phyloP scores from a whole-genome alignment of 192 early-diverging fungal species.

The Podila epigama region DNA sequence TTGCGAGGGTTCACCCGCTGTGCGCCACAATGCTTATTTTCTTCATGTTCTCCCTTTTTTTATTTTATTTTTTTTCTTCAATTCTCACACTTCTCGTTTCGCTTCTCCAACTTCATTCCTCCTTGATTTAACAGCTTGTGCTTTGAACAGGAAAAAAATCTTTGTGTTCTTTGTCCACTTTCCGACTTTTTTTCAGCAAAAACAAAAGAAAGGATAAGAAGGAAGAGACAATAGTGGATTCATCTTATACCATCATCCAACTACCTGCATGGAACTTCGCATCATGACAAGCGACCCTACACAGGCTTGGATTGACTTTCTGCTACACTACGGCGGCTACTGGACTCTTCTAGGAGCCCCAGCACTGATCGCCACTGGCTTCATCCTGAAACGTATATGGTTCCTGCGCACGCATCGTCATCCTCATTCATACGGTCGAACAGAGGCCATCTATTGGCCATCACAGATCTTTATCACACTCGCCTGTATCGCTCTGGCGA shows the following conservation, averaged over 20 bases:
- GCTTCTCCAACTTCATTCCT: too few relatives aligned
- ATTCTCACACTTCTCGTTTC: not conserved
- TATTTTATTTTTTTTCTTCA: not conserved
- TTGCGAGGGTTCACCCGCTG: too few relatives aligned
- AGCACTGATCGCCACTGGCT: not conserved
- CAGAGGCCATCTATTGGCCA: slow-evolving; percentile 11
- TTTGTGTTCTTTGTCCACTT: too few relatives aligned
- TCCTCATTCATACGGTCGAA: slow-evolving; percentile 13
- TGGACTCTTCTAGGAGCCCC: not conserved
- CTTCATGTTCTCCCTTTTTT: not conserved
- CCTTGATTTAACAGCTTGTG: too few relatives aligned
- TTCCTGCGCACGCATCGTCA: not conserved
- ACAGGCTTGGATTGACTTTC: slow-evolving; percentile 2
- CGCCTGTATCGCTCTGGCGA: not conserved
- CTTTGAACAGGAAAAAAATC: too few relatives aligned
- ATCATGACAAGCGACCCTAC: not conserved
- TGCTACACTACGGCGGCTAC: slow-evolving; percentile 6
- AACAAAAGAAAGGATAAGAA: too few relatives aligned
- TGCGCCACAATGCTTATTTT: too few relatives aligned
- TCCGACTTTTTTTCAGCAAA: too few relatives aligned
- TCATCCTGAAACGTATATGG: not conserved
- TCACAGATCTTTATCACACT: slow-evolving; percentile 7
- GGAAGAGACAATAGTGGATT: too few relatives aligned
- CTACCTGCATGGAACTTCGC: too few relatives aligned
- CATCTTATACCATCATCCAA: too few relatives aligned